phyloP scores from a whole-genome alignment of 257 asterid species.

The Leonotis leonurus region DNA sequence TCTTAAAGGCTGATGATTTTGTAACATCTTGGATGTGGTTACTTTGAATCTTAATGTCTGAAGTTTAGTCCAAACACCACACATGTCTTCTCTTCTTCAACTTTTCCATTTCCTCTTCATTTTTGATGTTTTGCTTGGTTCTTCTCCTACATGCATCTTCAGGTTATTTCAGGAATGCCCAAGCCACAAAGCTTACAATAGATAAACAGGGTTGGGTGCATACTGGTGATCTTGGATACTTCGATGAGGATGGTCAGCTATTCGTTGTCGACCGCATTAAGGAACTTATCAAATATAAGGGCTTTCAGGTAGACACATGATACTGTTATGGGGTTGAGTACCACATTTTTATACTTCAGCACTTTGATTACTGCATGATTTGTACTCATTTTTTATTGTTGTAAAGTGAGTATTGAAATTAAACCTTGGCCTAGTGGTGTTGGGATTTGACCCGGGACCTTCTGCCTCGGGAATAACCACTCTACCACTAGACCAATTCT shows the following conservation, averaged over 20 bases:
- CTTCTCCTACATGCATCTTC: not conserved
- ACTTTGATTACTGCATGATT: not conserved
- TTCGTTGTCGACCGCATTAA: constrained; percentile 89
- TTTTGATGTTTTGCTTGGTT: not conserved
- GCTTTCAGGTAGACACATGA: constrained; percentile 56
- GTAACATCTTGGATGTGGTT: no score
- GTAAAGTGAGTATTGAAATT: no score
- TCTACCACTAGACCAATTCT: no score
- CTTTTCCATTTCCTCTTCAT: not conserved
- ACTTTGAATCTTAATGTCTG: no score
- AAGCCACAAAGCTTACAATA: constrained; percentile 76
- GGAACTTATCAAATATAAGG: constrained; percentile 92
- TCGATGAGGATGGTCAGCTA: constrained; percentile 74
- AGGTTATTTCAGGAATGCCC: constrained; percentile 78
- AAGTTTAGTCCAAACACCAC: no score
- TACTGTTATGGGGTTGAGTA: not conserved
- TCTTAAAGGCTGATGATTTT: no score
- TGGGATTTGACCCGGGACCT: no score
- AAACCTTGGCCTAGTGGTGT: no score
- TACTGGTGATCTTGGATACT: constrained; percentile 96
- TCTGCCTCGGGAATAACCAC: no score
- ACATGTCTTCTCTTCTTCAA: no score
- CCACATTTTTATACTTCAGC: not conserved
- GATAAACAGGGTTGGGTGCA: constrained; percentile 95
- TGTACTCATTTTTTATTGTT: no score